Conservation (phyloP, 2,329 filamentous ascomycete species). For the Mariannaea sp. region DNA sequence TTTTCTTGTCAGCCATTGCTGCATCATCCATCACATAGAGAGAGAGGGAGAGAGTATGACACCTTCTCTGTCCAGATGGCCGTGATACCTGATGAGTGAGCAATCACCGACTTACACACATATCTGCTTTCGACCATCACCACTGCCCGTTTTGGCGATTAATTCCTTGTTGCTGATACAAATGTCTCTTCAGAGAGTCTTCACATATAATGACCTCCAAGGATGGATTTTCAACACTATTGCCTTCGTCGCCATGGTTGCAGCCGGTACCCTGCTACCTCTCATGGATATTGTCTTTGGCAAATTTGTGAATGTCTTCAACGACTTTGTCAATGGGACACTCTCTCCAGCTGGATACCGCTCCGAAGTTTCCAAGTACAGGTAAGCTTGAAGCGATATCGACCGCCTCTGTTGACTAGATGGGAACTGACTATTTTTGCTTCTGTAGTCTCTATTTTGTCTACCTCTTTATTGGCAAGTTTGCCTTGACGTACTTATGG, state of each 20-base stretch:
- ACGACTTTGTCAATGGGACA: constrained; percentile 55
- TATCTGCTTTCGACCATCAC: neutral
- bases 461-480: constrained; percentile 61
- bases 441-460: constrained; percentile 56
- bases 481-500: constrained; percentile 58
- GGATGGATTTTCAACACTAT: constrained; percentile 46
- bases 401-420: neutral
- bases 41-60: no score
- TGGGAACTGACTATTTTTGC: neutral
- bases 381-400: constrained; percentile 32
- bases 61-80: neutral
- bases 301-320: constrained; percentile 59
- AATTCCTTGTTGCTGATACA: neutral
- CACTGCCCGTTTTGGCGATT: neutral
- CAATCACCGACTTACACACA: no score
- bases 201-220: constrained; percentile 45
- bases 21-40: neutral
- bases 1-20: neutral
- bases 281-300: constrained; percentile 66
- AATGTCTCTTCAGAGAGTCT: constrained; percentile 39
- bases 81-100: no score
- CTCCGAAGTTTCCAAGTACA: constrained; percentile 51
- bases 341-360: constrained; percentile 54
- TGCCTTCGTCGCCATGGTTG: constrained; percentile 45
- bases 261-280: constrained; percentile 48